A percentile compares a stretch with the other conserved stretches of the same genome.
phyloP scores from a whole-genome alignment of 169 alveolate genomes.

The Cryptosporidium felis region DNA sequence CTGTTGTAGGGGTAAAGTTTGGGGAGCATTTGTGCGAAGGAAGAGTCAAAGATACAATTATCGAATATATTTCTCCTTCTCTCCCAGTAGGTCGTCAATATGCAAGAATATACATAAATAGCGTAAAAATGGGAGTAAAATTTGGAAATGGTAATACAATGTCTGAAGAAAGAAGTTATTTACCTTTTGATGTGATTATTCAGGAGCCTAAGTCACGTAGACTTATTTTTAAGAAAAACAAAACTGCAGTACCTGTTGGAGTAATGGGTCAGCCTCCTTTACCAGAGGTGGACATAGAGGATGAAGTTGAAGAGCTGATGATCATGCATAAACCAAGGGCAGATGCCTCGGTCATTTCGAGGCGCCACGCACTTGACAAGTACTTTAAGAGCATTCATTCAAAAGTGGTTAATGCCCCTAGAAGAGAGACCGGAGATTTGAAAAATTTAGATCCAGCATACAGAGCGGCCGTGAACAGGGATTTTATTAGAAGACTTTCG shows the following conservation, averaged over 20 bases:
- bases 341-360: conserved; percentile 23
- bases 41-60: conserved; percentile 23
- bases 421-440: conserved; percentile 54
- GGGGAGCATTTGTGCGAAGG: conserved; percentile 57
- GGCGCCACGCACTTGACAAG: conserved; percentile 21
- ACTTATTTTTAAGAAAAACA: background rate
- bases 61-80: conserved; percentile 46
- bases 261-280: conserved; percentile 56
- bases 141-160: conserved; percentile 37
- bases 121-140: conserved; percentile 48
- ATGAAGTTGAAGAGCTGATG: conserved; percentile 44
- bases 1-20: conserved; percentile 48
- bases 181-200: conserved; percentile 51
- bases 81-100: conserved; percentile 47
- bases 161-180: conserved; percentile 38
- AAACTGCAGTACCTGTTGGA: conserved; percentile 45
- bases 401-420: conserved; percentile 61
- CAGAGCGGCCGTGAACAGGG: conserved; percentile 55
- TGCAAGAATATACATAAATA: conserved; percentile 28
- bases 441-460: conserved; percentile 32
- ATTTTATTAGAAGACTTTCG: conserved; percentile 41
- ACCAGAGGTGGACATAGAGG: conserved; percentile 67
- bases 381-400: conserved; percentile 46
- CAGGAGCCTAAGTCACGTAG: conserved; percentile 9
- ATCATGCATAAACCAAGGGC: conserved; percentile 53